phyloP scores from a whole-genome alignment of 352 stramenopile genomes.

The Phytophthora sp. region DNA sequence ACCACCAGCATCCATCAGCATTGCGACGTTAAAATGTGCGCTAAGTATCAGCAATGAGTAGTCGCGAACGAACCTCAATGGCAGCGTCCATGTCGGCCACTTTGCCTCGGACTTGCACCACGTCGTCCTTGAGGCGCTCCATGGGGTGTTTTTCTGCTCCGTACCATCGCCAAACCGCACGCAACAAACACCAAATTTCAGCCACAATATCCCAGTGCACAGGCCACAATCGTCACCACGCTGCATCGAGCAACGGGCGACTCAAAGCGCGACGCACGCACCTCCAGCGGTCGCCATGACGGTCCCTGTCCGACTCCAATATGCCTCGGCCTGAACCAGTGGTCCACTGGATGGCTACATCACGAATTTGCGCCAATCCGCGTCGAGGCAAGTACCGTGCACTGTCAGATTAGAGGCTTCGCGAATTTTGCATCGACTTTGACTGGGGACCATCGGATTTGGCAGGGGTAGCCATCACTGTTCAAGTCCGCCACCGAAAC shows the following conservation, averaged over 20 bases:
- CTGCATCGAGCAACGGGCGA: neutral
- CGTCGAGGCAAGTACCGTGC: too few species aligned
- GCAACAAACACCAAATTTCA: conserved; percentile 10
- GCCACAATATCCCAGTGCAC: neutral
- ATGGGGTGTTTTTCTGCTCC: conserved; percentile 49
- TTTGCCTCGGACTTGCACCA: conserved; percentile 62
- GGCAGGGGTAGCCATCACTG: too few species aligned
- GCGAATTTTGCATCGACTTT: too few species aligned
- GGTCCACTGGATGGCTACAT: too few species aligned
- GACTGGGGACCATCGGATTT: too few species aligned
- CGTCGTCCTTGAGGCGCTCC: conserved; percentile 60
- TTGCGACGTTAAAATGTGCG: neutral
- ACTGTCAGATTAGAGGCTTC: too few species aligned
- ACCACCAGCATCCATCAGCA: neutral
- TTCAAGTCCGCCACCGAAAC: conserved; percentile 14
- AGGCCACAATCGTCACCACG: neutral
- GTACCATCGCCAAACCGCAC: conserved; percentile 14
- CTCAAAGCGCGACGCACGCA: conserved; percentile 23
- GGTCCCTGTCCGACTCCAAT: neutral
- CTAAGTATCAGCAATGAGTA: neutral
- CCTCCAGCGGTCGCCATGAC: conserved; percentile 46
- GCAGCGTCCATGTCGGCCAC: conserved; percentile 46
- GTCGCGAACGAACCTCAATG: conserved; percentile 42
- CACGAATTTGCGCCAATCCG: too few species aligned
- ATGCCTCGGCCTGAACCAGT: conserved; percentile 11